Base-by-base conservation (phyloP, 2,329 filamentous ascomycete genomes). In the Aspergillus fumigatus region DNA sequence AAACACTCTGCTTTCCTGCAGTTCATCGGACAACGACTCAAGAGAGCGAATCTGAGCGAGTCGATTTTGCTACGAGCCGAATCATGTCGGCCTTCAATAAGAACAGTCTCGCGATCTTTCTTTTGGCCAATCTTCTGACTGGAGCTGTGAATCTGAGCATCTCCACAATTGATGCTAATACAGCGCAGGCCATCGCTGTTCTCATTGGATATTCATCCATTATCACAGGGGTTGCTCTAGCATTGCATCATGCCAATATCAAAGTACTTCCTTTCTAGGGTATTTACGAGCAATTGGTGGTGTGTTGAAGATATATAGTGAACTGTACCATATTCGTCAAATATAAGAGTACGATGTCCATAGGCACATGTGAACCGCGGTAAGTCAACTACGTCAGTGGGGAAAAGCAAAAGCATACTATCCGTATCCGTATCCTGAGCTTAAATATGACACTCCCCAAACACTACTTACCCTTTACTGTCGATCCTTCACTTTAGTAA, bases 111-210 rank as follows among this genome's bases (percentile, higher is more conserved):
- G 85, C 84, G 0, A 75, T 97, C 0, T 99, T 99, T 70, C 74
- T 99, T 57, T 68, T 92, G 40, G 92, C 94, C 2, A 99, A 99
- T 69, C 74, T 99, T 49, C 74, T 96, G 60, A 99, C 94, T 0
- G 94, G 94, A 0, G 70, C 91, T 17, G 88, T 97, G 53, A 99
- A 99, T 71, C 80, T 99, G 80, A 89, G 87, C 3, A 74, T 97
- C 54, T 87, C 88, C 41, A 99, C 94, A 2, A 75, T 97, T 62
- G 83, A 93, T 69, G 85, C 88, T 61, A 80, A 80, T 4, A 82
- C 84, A 8, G 65, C 82, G 3, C 72, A 77, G 55, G 84, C 92
- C 0, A 90, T 96, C 84, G 86, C 73, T 0, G 85, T 97, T 35
- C 73, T 99, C 61, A 73, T 90, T 23, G 83, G 73, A 4, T 97